Conservation (phyloP, 2,329 filamentous ascomycete species). For the Exophiala lecanii-corni region DNA sequence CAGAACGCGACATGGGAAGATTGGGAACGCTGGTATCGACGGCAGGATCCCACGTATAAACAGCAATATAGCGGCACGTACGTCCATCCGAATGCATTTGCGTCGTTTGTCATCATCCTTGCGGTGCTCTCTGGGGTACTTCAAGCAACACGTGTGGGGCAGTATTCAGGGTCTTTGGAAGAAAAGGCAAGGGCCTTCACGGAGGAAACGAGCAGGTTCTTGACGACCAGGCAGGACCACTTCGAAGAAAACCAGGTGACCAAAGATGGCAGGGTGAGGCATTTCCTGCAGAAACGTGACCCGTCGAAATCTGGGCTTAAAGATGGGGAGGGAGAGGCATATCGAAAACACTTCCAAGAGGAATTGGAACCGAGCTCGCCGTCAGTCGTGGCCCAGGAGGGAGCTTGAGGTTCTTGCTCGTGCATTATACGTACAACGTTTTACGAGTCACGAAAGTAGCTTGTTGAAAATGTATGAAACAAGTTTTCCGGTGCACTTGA, state of each 20-base stretch:
- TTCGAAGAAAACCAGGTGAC: slow-evolving; percentile 51
- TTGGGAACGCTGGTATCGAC: slow-evolving; percentile 77
- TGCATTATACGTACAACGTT: too few species aligned
- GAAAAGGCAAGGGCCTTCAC: slow-evolving; percentile 63
- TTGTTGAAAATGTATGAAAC: too few species aligned
- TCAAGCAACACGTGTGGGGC: slow-evolving; percentile 66
- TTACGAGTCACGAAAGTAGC: too few species aligned
- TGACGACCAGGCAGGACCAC: slow-evolving; percentile 41
- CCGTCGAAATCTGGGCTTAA: slow-evolving; percentile 45
- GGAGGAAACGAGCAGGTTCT: slow-evolving; percentile 55
- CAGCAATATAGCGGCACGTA: slow-evolving; percentile 50
- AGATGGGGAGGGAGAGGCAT: slow-evolving; percentile 39
- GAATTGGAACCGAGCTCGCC: not conserved
- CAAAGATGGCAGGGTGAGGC: slow-evolving; percentile 64
- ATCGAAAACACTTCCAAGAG: slow-evolving; percentile 29
- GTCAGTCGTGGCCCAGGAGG: too few species aligned
- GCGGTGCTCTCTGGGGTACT: slow-evolving; percentile 65
- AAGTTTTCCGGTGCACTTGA: too few species aligned
- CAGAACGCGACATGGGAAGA: slow-evolving; percentile 96
- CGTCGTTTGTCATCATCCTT: slow-evolving; percentile 64
- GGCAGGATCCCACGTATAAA: slow-evolving; percentile 40
- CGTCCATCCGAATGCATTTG: slow-evolving; percentile 76
- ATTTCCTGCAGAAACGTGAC: slow-evolving; percentile 71
- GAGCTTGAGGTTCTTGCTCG: too few species aligned
- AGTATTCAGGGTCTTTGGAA: slow-evolving; percentile 58